These are phyloP conservation scores for Cryptosporidium ubiquitum DNA, from an alignment of 169 alveolate species.

Conservation along the genomic window DNA sequence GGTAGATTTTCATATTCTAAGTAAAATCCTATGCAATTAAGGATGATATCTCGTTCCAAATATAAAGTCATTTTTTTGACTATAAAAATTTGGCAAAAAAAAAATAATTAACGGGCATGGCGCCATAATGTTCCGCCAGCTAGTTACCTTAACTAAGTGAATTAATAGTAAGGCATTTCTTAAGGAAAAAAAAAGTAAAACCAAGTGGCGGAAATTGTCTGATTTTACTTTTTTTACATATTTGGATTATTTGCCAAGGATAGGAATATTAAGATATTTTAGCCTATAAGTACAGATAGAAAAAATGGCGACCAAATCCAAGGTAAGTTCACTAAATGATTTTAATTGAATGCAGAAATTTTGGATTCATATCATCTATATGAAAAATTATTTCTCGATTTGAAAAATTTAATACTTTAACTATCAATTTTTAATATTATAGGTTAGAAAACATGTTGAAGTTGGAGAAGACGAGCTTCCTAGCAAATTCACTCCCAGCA, in stretches of 20 bases:
- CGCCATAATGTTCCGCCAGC: background rate
- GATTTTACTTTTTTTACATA: background rate
- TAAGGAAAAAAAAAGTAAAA: too few species aligned
- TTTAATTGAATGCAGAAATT: background rate
- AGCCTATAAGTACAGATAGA: background rate
- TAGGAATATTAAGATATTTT: background rate
- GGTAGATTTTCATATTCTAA: background rate
- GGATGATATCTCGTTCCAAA: background rate
- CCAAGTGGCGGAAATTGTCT: slow-evolving; percentile 4
- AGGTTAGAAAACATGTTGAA: slow-evolving; percentile 45
- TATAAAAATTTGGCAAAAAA: too few species aligned
- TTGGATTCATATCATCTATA: background rate
- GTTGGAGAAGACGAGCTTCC: slow-evolving; percentile 28
- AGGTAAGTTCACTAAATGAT: slow-evolving; percentile 3
- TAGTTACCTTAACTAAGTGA: background rate
- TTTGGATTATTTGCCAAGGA: background rate
- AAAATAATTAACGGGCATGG: background rate
- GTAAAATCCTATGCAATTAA: background rate
- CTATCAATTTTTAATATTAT: background rate
- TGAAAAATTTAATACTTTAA: background rate
- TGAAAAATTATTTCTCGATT: background rate
- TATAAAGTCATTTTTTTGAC: too few species aligned
- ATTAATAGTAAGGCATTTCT: background rate
- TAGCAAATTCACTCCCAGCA: slow-evolving; percentile 27
- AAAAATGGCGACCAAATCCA: slow-evolving; percentile 17